Evolutionary conservation across 1,139 yeast species (phyloP).

Genomic region (Kurtzmaniella quercitrusa): DNA sequence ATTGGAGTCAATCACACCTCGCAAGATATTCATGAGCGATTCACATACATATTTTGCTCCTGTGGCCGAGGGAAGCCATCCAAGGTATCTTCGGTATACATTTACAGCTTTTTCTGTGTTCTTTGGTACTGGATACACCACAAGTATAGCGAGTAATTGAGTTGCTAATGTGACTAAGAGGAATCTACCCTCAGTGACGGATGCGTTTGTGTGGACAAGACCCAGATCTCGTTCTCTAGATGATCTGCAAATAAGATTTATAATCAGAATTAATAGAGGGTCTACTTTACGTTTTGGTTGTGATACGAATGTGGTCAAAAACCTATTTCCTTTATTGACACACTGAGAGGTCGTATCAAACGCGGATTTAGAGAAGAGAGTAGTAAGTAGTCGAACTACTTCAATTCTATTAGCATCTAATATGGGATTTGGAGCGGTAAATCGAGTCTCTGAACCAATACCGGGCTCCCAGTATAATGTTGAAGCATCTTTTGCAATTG

Average conservation of each 20-base stretch:
- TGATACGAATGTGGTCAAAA: conserved; percentile 55
- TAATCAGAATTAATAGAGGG: conserved; percentile 54
- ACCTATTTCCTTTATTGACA: conserved; percentile 52
- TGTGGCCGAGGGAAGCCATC: conserved; percentile 48
- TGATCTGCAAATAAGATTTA: conserved; percentile 53
- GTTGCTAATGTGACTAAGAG: conserved; percentile 53
- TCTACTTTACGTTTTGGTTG: conserved; percentile 38
- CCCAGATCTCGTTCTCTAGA: conserved; percentile 35
- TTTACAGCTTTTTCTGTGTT: conserved; percentile 21
- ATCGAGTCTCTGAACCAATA: conserved; percentile 40
- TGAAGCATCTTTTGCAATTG: conserved; percentile 27
- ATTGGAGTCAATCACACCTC: conserved; percentile 33
- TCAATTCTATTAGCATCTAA: conserved; percentile 68
- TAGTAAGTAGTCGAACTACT: conserved; percentile 55
- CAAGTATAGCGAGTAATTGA: conserved; percentile 59
- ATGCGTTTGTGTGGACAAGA: conserved; percentile 19
- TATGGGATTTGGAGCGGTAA: conserved; percentile 43
- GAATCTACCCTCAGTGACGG: conserved; percentile 45
- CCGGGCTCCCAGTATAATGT: conserved; percentile 70
- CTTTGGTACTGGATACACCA: conserved; percentile 61
- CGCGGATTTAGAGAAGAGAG: conserved; percentile 61
- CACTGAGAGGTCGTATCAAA: conserved; percentile 47
- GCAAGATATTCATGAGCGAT: conserved; percentile 44
- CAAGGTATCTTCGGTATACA: conserved; percentile 47
- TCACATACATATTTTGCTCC: conserved; percentile 48